These are phyloP conservation scores for Syzygium jambos DNA, from an alignment of 345 rosid genomes.

Conservation along the genomic window DNA sequence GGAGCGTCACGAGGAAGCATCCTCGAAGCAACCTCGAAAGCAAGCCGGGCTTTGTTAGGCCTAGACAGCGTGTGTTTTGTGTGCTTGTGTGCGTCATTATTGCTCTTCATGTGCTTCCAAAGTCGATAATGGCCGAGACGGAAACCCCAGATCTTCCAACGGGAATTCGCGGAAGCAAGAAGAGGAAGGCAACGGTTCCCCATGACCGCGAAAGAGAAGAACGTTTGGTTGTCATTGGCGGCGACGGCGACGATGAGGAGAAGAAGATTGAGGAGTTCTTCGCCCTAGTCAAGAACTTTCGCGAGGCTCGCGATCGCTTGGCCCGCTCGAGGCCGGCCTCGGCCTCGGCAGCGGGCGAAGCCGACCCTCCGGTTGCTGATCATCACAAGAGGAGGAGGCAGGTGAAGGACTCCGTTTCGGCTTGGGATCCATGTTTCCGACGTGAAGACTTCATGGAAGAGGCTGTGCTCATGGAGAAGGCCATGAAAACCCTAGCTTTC, in stretches of 20 bases:
- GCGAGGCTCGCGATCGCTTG: not conserved
- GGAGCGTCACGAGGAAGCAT: not conserved
- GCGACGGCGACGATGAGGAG: not conserved
- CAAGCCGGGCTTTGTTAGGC: not conserved
- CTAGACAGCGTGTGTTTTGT: no score
- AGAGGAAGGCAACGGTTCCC: not conserved
- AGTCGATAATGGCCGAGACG: not conserved
- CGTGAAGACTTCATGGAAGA: not conserved
- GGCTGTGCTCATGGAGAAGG: not conserved
- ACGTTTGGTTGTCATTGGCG: not conserved
- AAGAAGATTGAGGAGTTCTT: not conserved
- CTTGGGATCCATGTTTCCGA: not conserved
- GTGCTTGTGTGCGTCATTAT: not conserved
- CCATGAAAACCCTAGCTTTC: not conserved
- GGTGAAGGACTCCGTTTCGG: not conserved
- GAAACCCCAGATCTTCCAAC: not conserved
- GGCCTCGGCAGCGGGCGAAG: not conserved
- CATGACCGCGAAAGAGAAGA: not conserved
- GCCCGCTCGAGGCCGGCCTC: not conserved
- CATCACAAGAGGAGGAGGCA: not conserved
- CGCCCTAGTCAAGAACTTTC: not conserved
- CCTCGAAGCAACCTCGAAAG: not conserved
- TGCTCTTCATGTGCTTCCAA: not conserved
- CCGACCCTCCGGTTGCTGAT: not conserved
- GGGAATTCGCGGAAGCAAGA: not conserved